Evolutionary conservation across 345 rosid species (phyloP), one percentile per base, ranked within the genome.

Genomic region (Moricandia moricandioides): DNA sequence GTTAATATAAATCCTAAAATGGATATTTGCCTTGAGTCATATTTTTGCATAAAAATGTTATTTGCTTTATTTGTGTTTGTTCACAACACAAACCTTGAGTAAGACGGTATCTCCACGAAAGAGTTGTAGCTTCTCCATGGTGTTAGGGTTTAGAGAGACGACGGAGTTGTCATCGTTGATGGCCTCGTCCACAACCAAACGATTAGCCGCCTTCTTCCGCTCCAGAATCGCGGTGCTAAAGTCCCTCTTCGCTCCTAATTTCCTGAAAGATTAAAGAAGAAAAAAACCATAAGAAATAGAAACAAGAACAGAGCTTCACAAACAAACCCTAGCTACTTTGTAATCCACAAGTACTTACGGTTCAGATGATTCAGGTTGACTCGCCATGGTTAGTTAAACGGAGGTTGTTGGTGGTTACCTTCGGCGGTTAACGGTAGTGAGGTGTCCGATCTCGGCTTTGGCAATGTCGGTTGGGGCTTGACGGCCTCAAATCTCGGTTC

Each of bases 61-160:
- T 33, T 33, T 33, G 14, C 6, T 12, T 33, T 33, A 2, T 9
- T 40, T 11, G 12, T n/a, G 8, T 9, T 37, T 29, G 31, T 1
- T 40, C 14, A 12, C 1, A 11, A 12, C 49, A 37, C 0, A 60
- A 6, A 89, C 95, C 87, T 89, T 89, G 18, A 89, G 78, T 29
- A 89, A 76, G 52, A 89, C 82, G 39, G 96, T 89, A 67, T 89
- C 90, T 6, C 96, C 92, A 26, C 92, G 87, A 69, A 89, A 89
- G 37, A 89, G 85, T 62, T 89, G 96, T 61, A 89, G 78, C 78
- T 86, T 89, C 84, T 89, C 96, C 92, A 89, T 89, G 2, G 92
- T 88, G 0, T 83, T 88, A 4, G 90, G 90, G 62, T 88, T 85
- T 11, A 89, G 74, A 18, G 85, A 69, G 6, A 89, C 90, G 62